Percentiles rank a stretch among this genome's conserved stretches.
These are phyloP conservation scores for Candida yuanshanica DNA, from an alignment of 805 yeast genomes.

Conservation along the genomic window DNA sequence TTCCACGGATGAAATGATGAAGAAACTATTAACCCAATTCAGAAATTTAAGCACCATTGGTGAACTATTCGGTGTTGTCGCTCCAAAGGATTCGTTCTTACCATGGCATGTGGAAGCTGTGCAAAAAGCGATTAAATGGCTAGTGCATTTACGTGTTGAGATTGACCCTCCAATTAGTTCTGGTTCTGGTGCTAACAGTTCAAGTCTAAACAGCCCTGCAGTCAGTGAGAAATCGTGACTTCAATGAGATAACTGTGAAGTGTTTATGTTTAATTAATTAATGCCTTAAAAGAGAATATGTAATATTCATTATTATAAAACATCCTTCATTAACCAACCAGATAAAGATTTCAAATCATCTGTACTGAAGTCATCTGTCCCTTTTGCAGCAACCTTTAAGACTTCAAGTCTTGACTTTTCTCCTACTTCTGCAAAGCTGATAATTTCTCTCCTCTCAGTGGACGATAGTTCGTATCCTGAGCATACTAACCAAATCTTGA, in stretches of 20 bases:
- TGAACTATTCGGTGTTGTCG: conserved; percentile 32
- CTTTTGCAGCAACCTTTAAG: background rate
- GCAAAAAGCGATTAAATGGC: conserved; percentile 48
- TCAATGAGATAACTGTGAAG: no score
- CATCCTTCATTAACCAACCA: background rate
- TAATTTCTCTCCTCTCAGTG: background rate
- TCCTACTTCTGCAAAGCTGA: conserved; percentile 11
- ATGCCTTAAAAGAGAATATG: no score
- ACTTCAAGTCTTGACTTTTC: conserved; percentile 4
- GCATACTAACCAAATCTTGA: conserved; percentile 13
- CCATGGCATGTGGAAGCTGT: conserved; percentile 79
- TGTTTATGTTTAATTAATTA: no score
- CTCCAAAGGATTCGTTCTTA: conserved; percentile 34
- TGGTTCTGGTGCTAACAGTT: background rate
- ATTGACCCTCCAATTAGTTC: background rate
- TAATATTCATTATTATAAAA: background rate
- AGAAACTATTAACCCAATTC: conserved; percentile 52
- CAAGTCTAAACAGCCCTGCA: background rate
- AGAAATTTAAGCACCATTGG: conserved; percentile 43
- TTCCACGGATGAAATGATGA: conserved; percentile 48
- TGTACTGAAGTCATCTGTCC: background rate
- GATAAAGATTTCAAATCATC: background rate
- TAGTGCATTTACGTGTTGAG: conserved; percentile 53
- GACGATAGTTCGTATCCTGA: background rate
- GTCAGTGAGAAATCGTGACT: background rate